Percentiles rank a stretch among this genome's conserved stretches.
These are phyloP conservation scores for Zymoseptoria ardabiliae DNA, from an alignment of 2,329 filamentous ascomycete genomes.

Conservation along the genomic window DNA sequence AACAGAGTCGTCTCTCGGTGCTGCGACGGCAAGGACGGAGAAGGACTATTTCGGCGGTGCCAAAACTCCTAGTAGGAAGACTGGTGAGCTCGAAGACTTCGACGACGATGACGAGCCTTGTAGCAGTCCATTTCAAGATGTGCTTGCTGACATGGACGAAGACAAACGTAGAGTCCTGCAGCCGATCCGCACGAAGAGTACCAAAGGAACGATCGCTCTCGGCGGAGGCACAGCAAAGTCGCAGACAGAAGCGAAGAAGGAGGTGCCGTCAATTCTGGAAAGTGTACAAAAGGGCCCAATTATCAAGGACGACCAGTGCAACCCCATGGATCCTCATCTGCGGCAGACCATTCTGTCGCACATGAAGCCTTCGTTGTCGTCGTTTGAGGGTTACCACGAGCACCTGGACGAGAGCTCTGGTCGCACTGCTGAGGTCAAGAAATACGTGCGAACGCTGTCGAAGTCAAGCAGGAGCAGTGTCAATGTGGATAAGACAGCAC, in stretches of 20 bases:
- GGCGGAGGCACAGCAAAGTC: constrained; percentile 27
- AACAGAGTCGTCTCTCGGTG: constrained; percentile 77
- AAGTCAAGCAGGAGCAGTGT: constrained; percentile 49
- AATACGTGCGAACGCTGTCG: constrained; percentile 62
- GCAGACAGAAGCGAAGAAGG: constrained; percentile 25
- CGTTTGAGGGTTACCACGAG: constrained; percentile 74
- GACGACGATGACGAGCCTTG: constrained; percentile 41
- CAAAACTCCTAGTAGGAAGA: constrained; percentile 69
- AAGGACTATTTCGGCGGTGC: constrained; percentile 52
- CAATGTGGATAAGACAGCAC: constrained; percentile 54
- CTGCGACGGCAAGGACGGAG: constrained; percentile 50
- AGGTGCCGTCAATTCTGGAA: constrained; percentile 28
- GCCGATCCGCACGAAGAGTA: constrained; percentile 44
- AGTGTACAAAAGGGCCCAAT: constrained; percentile 58
- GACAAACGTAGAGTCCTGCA: constrained; percentile 42
- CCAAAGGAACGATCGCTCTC: constrained; percentile 37
- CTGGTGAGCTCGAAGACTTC: constrained; percentile 31
- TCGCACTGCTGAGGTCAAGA: constrained; percentile 68
- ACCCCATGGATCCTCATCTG: constrained; percentile 74
- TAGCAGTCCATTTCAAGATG: constrained; percentile 67
- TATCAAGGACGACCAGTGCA: constrained; percentile 76
- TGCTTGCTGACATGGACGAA: constrained; percentile 45
- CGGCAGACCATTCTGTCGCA: constrained; percentile 67
- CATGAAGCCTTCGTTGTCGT: constrained; percentile 63
- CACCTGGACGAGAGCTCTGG: constrained; percentile 58